Evolutionary conservation across 2,329 filamentous ascomycete species (phyloP), one percentile per base, ranked within the genome.

Genomic region (Zymoseptoria crescenta): DNA sequence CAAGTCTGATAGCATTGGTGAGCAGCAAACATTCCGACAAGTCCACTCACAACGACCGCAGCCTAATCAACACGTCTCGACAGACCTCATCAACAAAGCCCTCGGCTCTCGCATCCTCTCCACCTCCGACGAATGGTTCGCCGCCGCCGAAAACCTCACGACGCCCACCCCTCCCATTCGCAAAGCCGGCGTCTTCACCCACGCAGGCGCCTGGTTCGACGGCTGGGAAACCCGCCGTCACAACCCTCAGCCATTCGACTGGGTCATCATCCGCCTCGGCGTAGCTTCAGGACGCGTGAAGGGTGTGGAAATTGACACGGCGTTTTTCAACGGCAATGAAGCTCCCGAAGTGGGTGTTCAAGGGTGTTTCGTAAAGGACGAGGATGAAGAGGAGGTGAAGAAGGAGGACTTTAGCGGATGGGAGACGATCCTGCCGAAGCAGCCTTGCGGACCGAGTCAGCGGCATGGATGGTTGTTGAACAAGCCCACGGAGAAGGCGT

Each of bases 291-390:
- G 88, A 52, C 86, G 80, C 16, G 82, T 93, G 28, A 81, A 83
- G 60, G 89, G 89, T 16, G 78, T 92, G 53, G 89, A 93, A 75
- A 81, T 93, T 63, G 88, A 93, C 75, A 93, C 89, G 2, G 84
- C 87, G 54, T 89, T 86, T 77, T 94, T 93, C 80, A 85, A 82
- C 60, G 89, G 89, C 61, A 93, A 93, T 75, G 87, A 93, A 70
- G 89, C 89, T 6, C 89, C 89, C 0, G 87, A 86, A 64, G 84
- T 92, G 68, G 89, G 86, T 0, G 87, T 94, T 19, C 86, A 93
- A 72, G 89, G 87, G 52, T 85, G 84, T 72, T 91, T 90, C 75
- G 83, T 79, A 64, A 77, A 79, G 21, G 78, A 83, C 65, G 84
- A 87, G 61, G 78, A 81, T 27, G 85, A 88, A 64, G 80, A 82